A percentile compares a stretch with the other conserved stretches of the same genome.
Conservation (phyloP, 805 yeast genomes). For the Wickerhamiella lipophila region DNA sequence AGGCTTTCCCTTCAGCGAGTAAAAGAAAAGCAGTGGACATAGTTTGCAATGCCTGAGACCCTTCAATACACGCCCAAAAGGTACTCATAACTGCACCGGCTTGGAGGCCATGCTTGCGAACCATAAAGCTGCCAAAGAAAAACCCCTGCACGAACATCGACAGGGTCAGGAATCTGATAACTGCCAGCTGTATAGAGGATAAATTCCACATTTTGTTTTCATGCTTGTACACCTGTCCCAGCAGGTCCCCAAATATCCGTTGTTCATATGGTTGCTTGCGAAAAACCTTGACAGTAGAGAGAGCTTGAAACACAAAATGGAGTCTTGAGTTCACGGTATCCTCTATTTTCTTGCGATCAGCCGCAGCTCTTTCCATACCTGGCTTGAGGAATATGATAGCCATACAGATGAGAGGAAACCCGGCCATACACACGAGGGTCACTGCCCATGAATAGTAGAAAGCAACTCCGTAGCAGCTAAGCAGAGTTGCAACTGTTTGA, state of each 20-base stretch:
- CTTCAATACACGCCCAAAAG: constrained; percentile 63
- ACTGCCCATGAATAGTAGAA: constrained; percentile 75
- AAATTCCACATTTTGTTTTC: constrained; percentile 34
- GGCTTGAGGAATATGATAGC: constrained; percentile 40
- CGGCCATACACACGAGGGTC: constrained; percentile 62
- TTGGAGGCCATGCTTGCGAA: constrained; percentile 36
- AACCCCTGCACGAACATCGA: constrained; percentile 82
- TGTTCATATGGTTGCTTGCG: constrained; percentile 45
- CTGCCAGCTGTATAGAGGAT: constrained; percentile 43
- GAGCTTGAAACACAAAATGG: constrained; percentile 57
- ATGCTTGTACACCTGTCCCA: constrained; percentile 32
- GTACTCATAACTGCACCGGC: constrained; percentile 67
- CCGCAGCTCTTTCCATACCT: constrained; percentile 38
- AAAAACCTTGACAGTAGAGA: constrained; percentile 47
- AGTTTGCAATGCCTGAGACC: constrained; percentile 49
- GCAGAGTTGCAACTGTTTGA: constrained; percentile 55
- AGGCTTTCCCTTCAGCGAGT: constrained; percentile 61
- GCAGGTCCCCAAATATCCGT: constrained; percentile 30
- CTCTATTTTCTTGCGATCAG: constrained; percentile 44
- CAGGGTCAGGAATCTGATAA: constrained; percentile 44
- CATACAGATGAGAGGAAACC: constrained; percentile 49
- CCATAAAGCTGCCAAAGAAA: constrained; percentile 74
- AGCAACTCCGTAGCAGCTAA: constrained; percentile 43
- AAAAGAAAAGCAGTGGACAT: constrained; percentile 45
- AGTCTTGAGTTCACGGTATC: constrained; percentile 46